Evolutionary conservation across 208 protist species (phyloP).

Genomic region (Trypanosomatidae sp.): DNA sequence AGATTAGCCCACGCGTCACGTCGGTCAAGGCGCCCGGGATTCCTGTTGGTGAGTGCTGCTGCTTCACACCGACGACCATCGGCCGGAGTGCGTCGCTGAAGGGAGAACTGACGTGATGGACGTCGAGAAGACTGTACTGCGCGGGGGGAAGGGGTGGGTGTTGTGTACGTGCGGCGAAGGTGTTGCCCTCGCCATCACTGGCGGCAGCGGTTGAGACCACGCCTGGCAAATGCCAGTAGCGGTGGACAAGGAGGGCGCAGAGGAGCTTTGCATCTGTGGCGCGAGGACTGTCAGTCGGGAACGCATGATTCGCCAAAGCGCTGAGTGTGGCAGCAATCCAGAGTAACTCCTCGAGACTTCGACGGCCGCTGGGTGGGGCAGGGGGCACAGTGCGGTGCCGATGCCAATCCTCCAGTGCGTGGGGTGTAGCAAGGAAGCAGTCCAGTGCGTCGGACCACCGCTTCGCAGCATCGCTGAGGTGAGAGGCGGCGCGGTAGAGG

Average conservation of each 20-base stretch:
- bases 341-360: conserved; percentile 13
- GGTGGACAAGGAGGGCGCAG: conserved; percentile 45
- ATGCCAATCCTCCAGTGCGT: conserved; percentile 55
- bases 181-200: background rate
- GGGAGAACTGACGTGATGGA: background rate
- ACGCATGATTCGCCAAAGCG: conserved; percentile 67
- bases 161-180: conserved; percentile 25
- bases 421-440: conserved; percentile 58
- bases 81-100: conserved; percentile 1
- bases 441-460: conserved; percentile 75
- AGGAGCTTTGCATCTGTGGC: conserved; percentile 59
- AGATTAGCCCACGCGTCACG: conserved; percentile 54
- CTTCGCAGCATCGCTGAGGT: conserved; percentile 46
- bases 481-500: conserved; percentile 42
- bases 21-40: conserved; percentile 31
- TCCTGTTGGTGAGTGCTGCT: conserved; percentile 9
- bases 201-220: conserved; percentile 5
- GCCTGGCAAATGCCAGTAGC: conserved; percentile 27
- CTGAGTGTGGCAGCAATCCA: conserved; percentile 40
- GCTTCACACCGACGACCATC: background rate
- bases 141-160: conserved; percentile 9
- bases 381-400: conserved; percentile 14
- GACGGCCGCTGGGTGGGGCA: conserved; percentile 8
- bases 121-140: conserved; percentile 22
- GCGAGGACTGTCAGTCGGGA: conserved; percentile 44